Evolutionary conservation across 257 asterid genomes (phyloP), one percentile per base, ranked within the genome.

Genomic region (Ophiorrhiza pumila): DNA sequence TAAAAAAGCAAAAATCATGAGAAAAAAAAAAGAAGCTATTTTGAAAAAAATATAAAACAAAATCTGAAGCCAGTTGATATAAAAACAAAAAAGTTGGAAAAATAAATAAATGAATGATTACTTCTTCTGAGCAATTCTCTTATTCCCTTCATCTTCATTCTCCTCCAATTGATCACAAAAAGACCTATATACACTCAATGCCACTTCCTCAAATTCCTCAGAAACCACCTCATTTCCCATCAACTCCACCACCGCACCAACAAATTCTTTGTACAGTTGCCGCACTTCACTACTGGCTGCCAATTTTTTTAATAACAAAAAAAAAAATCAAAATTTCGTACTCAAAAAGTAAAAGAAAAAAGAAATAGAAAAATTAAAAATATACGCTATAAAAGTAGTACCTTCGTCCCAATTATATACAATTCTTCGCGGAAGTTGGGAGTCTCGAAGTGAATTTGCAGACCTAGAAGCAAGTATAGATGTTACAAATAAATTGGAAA

Each of bases 131-230:
- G 84, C 72, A 65, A 83, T 60, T 55, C 76, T 80, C 78, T 78
- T 83, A 58, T 75, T 77, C 49, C 81, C 75, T 73, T 69, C 93
- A 42, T 78, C 88, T 27, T 88, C 90, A 42, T 82, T 90, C 35
- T 83, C 76, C 78, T 68, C 85, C 69, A 77, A 37, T 58, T 85
- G 74, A 49, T 55, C 76, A 78, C 79, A 41, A 74, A 90, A 87
- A 63, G 88, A 80, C 86, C 80, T 78, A 78, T 90, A 90, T 43
- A 81, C 86, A 77, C 79, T 80, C 77, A 92, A 74, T 20, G 96
- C 97, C 85, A 91, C 90, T 84, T 94, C 96, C 60, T 81, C 87
- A 77, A 94, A 94, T 87, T 94, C 99, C 88, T 87, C 97, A 1
- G 96, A 85, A 79, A 84, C 89, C 76, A 88, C 86, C 70, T 91